Evolutionary conservation across 352 stramenopile genomes (phyloP).

Genomic region (Globisporangium apiculatum): DNA sequence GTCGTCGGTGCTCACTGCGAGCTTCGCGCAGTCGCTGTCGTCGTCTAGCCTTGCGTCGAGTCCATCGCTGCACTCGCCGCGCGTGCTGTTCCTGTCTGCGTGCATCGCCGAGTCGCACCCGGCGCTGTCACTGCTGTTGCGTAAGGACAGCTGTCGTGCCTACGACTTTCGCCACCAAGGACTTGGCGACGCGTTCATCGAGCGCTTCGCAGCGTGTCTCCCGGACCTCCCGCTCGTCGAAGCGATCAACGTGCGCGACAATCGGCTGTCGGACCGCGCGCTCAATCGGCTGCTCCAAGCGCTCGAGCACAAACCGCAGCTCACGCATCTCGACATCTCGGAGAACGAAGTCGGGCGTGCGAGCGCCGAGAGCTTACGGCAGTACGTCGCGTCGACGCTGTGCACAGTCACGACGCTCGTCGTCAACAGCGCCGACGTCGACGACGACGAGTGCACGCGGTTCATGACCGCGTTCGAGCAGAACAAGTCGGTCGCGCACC

Average conservation of each 20-base stretch:
- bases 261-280: constrained; percentile 42
- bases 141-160: constrained; percentile 30
- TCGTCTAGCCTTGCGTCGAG: constrained; percentile 5
- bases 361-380: constrained; percentile 36
- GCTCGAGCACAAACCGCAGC: constrained; percentile 61
- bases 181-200: constrained; percentile 51
- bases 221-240: constrained; percentile 58
- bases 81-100: constrained; percentile 36
- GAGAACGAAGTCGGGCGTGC: constrained; percentile 44
- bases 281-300: constrained; percentile 44
- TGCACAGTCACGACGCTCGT: constrained; percentile 49
- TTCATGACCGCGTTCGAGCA: constrained; percentile 64
- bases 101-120: constrained; percentile 40
- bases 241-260: constrained; percentile 55
- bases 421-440: constrained; percentile 48
- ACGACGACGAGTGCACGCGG: constrained; percentile 57
- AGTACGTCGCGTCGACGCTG: constrained; percentile 56
- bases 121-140: constrained; percentile 36
- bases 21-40: neutral
- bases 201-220: constrained; percentile 50
- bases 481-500: constrained; percentile 62
- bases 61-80: constrained; percentile 34
- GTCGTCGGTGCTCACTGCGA: constrained; percentile 1
- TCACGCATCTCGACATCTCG: constrained; percentile 54
- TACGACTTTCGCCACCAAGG: constrained; percentile 62